These are phyloP conservation scores for Dioscorea dumetorum DNA, from an alignment of 106 monocot species.

Conservation along the genomic window DNA sequence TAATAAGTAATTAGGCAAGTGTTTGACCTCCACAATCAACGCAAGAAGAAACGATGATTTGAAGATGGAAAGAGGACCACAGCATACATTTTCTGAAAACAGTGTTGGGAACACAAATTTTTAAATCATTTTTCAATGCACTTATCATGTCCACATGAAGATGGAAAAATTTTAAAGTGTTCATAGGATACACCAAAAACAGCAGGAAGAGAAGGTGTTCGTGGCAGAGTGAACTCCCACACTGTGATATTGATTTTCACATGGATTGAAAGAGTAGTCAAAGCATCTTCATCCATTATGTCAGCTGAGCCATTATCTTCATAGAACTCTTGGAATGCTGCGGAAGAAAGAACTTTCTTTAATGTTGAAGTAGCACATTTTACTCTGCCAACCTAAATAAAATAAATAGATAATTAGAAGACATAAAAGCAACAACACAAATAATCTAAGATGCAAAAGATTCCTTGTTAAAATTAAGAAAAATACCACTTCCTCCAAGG, in stretches of 20 bases:
- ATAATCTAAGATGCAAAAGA: background rate
- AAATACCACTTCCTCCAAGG: slow-evolving; percentile 66
- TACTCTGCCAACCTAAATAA: slow-evolving; percentile 53
- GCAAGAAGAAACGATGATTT: no score
- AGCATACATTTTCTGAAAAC: no score
- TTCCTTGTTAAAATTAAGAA: background rate
- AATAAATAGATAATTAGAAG: slow-evolving; percentile 3
- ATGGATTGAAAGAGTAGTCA: slow-evolving; percentile 44
- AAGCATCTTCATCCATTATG: slow-evolving; percentile 91
- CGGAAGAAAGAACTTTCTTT: slow-evolving; percentile 49
- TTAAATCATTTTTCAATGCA: no score
- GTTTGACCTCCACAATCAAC: no score
- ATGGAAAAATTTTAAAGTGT: background rate
- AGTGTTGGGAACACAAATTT: no score
- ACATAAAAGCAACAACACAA: background rate
- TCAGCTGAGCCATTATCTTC: slow-evolving; percentile 47
- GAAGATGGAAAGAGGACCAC: no score
- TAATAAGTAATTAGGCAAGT: no score
- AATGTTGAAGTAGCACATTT: slow-evolving; percentile 57
- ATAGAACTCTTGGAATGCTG: slow-evolving; percentile 51
- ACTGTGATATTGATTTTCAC: slow-evolving; percentile 77
- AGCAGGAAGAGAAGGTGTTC: slow-evolving; percentile 92
- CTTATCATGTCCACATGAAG: background rate
- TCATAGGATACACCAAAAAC: slow-evolving; percentile 98
- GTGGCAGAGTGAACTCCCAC: slow-evolving; percentile 93